Evolutionary conservation across 1,139 yeast species (phyloP), one percentile per base, ranked within the genome.

Genomic region (Williopsis jadinii): DNA sequence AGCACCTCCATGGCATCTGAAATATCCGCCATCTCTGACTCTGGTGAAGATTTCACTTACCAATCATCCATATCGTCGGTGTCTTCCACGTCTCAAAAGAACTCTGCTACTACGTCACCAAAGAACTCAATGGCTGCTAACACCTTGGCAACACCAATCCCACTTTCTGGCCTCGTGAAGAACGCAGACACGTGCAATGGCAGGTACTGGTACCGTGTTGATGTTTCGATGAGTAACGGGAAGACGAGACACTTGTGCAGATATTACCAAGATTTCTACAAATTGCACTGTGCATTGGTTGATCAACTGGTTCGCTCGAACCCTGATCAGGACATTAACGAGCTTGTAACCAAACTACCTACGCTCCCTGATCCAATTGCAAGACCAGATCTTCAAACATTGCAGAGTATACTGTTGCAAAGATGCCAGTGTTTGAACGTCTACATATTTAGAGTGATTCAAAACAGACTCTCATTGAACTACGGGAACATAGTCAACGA

Each of bases 201-300:
- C 2, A 61, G 81, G 41, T 77, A 74, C 54, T 80, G 78, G 67
- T 78, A 77, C 51, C 64, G 75, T 49, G 68, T 77, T n/a, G 72
- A 73, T 40, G 70, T 79, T 12, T 57, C 63, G 31, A 62, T 70
- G 42, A 63, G 66, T 38, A 67, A 64, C 50, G 75, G 75, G 10
- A 68, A 62, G 45, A 61, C 64, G 29, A 62, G 79, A 46, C 66
- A 70, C 51, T 59, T 78, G 38, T 73, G 75, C 54, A 66, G 84
- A 35, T 77, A 70, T 59, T 78, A 76, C 55, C 80, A 76, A 52
- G 84, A 78, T 58, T 76, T 78, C 50, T 74, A 75, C 53, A 78
- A 73, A 51, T 59, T 78, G 40, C 82, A 77, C 53, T 75, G 74
- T 14, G 64, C 67, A 39, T 61, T 75, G 38, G 59, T 73, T 39